Percentiles rank a stretch among this genome's conserved stretches.
These are phyloP conservation scores for Penicillium crustosum DNA, from an alignment of 2,329 filamentous ascomycete genomes.

Conservation along the genomic window DNA sequence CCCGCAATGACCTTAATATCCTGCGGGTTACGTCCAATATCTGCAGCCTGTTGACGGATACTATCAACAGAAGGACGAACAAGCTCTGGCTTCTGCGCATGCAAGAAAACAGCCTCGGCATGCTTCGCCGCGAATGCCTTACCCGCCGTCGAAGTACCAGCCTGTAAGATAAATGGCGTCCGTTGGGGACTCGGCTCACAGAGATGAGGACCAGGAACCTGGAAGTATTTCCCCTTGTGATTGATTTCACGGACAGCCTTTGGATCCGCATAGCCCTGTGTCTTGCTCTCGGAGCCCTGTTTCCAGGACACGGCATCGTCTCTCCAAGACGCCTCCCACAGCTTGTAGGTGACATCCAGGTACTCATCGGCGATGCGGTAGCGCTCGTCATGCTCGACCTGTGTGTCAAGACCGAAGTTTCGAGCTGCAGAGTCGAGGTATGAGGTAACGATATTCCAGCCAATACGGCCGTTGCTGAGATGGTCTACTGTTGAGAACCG, in stretches of 20 bases:
- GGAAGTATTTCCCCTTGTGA: constrained; percentile 45
- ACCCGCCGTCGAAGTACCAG: constrained; percentile 48
- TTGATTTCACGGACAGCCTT: constrained; percentile 39
- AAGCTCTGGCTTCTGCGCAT: constrained; percentile 46
- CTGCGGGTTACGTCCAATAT: constrained; percentile 40
- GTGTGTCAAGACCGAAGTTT: constrained; percentile 49
- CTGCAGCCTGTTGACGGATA: constrained; percentile 41
- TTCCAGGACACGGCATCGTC: constrained; percentile 39
- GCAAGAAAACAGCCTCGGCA: constrained; percentile 49
- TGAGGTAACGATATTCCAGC: constrained; percentile 55
- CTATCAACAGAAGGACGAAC: constrained; percentile 45
- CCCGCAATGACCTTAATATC: constrained; percentile 49
- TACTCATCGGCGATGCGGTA: constrained; percentile 53
- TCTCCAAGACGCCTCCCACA: constrained; percentile 56
- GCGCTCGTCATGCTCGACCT: constrained; percentile 51
- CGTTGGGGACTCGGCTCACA: constrained; percentile 49
- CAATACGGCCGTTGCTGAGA: constrained; percentile 52
- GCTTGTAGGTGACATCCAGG: constrained; percentile 47
- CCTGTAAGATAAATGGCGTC: constrained; percentile 51
- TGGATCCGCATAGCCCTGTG: constrained; percentile 34
- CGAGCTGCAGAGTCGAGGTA: constrained; percentile 51
- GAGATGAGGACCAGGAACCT: constrained; percentile 46
- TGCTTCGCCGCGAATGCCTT: constrained; percentile 48
- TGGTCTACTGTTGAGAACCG: constrained; percentile 57
- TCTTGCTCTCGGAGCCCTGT: constrained; percentile 16